phyloP scores from a whole-genome alignment of 2,329 filamentous ascomycete species.

The Parastagonospora nodorum region DNA sequence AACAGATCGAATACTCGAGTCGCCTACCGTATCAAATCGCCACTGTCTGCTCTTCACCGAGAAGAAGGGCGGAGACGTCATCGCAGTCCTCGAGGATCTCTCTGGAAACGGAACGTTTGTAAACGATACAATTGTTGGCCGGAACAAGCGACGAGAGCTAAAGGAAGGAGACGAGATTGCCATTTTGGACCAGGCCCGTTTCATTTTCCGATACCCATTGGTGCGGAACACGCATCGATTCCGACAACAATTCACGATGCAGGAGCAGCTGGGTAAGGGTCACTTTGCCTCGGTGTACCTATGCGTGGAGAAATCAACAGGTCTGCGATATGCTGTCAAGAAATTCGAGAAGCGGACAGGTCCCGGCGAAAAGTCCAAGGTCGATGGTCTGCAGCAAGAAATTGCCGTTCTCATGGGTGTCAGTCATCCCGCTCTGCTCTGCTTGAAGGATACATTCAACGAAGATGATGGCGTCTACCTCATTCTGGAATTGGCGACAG shows the following conservation, averaged over 20 bases:
- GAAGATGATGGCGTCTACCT: conserved; percentile 90
- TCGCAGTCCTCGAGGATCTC: conserved; percentile 86
- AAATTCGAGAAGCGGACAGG: conserved; percentile 86
- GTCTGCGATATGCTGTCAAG: conserved; percentile 87
- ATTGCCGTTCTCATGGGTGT: conserved; percentile 98
- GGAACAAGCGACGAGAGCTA: conserved; percentile 88
- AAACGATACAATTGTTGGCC: conserved; percentile 86
- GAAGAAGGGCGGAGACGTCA: conserved; percentile 60
- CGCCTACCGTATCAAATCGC: conserved; percentile 84
- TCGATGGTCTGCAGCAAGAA: conserved; percentile 88
- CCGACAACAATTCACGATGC: conserved; percentile 80
- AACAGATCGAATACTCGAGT: conserved; percentile 73
- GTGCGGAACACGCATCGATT: conserved; percentile 69
- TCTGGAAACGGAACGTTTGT: conserved; percentile 97
- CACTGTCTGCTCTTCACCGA: conserved; percentile 73
- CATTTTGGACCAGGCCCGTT: conserved; percentile 81
- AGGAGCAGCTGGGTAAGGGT: conserved; percentile 88
- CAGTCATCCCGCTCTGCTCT: conserved; percentile 89
- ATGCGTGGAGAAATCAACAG: conserved; percentile 83
- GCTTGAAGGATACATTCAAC: conserved; percentile 92
- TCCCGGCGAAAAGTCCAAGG: conserved; percentile 81
- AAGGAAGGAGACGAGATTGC: conserved; percentile 90
- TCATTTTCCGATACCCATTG: conserved; percentile 85
- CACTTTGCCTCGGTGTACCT: conserved; percentile 95
- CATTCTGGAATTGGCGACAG: conserved; percentile 84